Evolutionary conservation across 1,284 basidiomycete genomes (phyloP).

Genomic region (Apiotrichum mycotoxinovorans): DNA sequence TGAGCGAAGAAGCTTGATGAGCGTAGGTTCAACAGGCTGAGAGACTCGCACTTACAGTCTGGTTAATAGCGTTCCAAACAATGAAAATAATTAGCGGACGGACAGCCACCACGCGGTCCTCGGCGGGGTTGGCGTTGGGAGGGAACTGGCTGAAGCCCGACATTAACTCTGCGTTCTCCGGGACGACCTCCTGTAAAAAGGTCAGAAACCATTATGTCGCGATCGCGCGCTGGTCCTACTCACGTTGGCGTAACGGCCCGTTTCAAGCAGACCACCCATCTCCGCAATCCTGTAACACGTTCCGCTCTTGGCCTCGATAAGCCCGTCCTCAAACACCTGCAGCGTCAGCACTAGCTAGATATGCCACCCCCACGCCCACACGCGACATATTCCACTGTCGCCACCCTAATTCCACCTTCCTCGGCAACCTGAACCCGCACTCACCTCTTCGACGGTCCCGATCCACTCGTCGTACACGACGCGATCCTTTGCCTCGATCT

Average conservation of each 20-base stretch:
- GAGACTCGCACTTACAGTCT: slow-evolving; percentile 66
- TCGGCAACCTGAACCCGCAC: no score
- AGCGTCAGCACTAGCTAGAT: no score
- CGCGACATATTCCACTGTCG: no score
- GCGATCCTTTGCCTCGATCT: slow-evolving; percentile 67
- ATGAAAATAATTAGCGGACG: slow-evolving; percentile 75
- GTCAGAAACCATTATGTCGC: no score
- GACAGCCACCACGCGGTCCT: slow-evolving; percentile 56
- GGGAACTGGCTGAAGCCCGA: slow-evolving; percentile 25
- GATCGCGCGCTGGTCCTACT: no score
- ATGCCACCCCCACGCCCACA: no score
- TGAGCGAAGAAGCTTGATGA: neutral
- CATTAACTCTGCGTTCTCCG: slow-evolving; percentile 36
- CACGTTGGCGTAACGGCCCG: slow-evolving; percentile 28
- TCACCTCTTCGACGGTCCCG: slow-evolving; percentile 61
- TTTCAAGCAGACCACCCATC: slow-evolving; percentile 49
- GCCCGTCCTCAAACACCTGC: slow-evolving; percentile 82
- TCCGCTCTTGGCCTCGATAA: slow-evolving; percentile 59
- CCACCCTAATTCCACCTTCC: no score
- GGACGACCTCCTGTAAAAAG: slow-evolving; percentile 24
- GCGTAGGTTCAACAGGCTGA: no score
- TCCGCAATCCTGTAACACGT: slow-evolving; percentile 68
- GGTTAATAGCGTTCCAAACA: slow-evolving; percentile 85
- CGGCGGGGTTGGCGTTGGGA: slow-evolving; percentile 20
- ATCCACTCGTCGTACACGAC: slow-evolving; percentile 82